Conservation (phyloP, 441 rosid genomes). For the Populus hybrid region DNA sequence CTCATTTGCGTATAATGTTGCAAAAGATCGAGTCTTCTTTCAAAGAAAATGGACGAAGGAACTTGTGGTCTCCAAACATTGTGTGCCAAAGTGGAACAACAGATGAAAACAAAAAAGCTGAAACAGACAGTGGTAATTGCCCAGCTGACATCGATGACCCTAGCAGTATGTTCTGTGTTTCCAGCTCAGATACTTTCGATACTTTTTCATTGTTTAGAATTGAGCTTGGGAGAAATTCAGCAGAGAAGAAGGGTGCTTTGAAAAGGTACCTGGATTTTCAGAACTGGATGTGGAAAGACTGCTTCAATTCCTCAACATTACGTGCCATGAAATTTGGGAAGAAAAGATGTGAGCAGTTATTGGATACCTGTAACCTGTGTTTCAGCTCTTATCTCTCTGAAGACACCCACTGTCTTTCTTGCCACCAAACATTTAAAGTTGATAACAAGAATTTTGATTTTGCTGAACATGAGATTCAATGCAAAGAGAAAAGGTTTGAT, state of each 20-base stretch:
- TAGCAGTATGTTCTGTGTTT: slow-evolving; percentile 54
- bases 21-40: slow-evolving; percentile 82
- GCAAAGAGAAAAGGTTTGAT: slow-evolving; percentile 37
- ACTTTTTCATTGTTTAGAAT: slow-evolving; percentile 59
- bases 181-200: slow-evolving; percentile 45
- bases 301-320: slow-evolving; percentile 45
- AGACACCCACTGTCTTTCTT: slow-evolving; percentile 52
- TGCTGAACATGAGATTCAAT: slow-evolving; percentile 37
- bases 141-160: slow-evolving; percentile 50
- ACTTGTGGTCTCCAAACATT: slow-evolving; percentile 26
- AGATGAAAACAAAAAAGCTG: slow-evolving; percentile 38
- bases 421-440: slow-evolving; percentile 54
- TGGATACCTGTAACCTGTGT: slow-evolving; percentile 71
- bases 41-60: slow-evolving; percentile 56
- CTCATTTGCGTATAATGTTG: slow-evolving; percentile 86
- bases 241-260: slow-evolving; percentile 55
- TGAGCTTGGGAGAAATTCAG: slow-evolving; percentile 73
- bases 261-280: slow-evolving; percentile 80
- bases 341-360: slow-evolving; percentile 51
- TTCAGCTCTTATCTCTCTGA: slow-evolving; percentile 48
- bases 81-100: slow-evolving; percentile 32
- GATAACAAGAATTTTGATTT: slow-evolving; percentile 26
- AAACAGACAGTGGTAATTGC: slow-evolving; percentile 36
- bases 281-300: slow-evolving; percentile 86
- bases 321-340: slow-evolving; percentile 66